Conservation (phyloP, 257 asterid species). For the Salvia hispanica region DNA sequence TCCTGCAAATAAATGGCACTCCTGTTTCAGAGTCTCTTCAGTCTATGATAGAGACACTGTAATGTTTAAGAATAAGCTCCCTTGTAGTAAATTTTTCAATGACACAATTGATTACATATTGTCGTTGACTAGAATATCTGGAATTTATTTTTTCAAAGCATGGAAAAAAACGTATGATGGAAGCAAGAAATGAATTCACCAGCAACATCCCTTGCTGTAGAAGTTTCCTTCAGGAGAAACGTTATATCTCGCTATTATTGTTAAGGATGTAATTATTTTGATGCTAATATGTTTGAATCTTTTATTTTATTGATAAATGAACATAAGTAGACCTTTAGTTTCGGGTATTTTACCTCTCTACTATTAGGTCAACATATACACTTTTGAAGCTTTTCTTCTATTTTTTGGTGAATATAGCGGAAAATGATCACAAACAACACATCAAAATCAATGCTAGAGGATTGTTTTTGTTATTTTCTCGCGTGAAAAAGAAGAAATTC, state of each 20-base stretch:
- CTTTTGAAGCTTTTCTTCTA: background rate
- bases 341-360: too few relatives aligned
- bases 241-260: background rate
- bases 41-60: background rate
- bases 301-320: too few relatives aligned
- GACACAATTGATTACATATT: background rate
- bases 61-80: too few relatives aligned
- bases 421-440: conserved; percentile 7
- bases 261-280: background rate
- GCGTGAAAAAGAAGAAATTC: background rate
- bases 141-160: conserved; percentile 20
- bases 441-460: background rate
- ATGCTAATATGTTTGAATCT: background rate
- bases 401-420: background rate
- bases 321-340: too few relatives aligned
- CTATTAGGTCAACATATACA: background rate
- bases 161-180: conserved; percentile 23
- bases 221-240: conserved; percentile 27
- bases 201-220: conserved; percentile 41
- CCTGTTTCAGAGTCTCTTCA: background rate
- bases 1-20: conserved; percentile 18
- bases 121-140: conserved; percentile 1
- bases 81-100: background rate
- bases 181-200: conserved; percentile 39
- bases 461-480: background rate